Evolutionary conservation across 148 eudicot species (phyloP), one percentile per base, ranked within the genome.

Genomic region (Cornus florida): DNA sequence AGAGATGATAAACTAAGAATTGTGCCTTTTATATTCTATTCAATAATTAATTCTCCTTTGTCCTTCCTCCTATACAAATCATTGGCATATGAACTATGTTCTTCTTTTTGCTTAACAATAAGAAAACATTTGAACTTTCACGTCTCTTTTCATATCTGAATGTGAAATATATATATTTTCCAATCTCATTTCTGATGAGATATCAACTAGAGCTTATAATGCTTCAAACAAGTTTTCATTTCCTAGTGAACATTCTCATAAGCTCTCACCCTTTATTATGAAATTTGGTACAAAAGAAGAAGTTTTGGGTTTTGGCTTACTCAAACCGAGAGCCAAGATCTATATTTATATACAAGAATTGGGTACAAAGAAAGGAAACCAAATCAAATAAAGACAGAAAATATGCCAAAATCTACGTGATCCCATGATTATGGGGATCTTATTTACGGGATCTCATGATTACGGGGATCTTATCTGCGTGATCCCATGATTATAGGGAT

Each of bases 31-130:
- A 19, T 19, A 12, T 57, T 35, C 5, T 16, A 4, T 57, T 14
- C 17, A 57, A 48, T 57, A 3, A 14, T 41, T 33, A 17, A 5
- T 39, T 38, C 33, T 59, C 28, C 53, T 35, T 41, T 64, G 32
- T 75, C 38, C 39, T 66, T 67, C 10, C 71, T 75, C 50, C 3
- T 17, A 0, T 39, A 41, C 38, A 41, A 32, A 41, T 38, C 16
- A 17, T 28, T 32, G 35, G 5, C 68, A 31, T 31, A 6, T 11
- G 4, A 62, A 35, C 14, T 20, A 74, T 59, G 6, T 74, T 38
- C 33, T 20, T 10, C 35, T 75, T 50, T 62, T 39, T 38, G 32
- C 77, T 62, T 75, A 32, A 38, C 39, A 39, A 35, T 74, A 74
- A 33, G 19, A 10, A 10, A 38, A 67, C 17, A 13, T 59, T 19